These are phyloP conservation scores for Globisporangium yorkense DNA, from an alignment of 352 stramenopile species.

Conservation along the genomic window DNA sequence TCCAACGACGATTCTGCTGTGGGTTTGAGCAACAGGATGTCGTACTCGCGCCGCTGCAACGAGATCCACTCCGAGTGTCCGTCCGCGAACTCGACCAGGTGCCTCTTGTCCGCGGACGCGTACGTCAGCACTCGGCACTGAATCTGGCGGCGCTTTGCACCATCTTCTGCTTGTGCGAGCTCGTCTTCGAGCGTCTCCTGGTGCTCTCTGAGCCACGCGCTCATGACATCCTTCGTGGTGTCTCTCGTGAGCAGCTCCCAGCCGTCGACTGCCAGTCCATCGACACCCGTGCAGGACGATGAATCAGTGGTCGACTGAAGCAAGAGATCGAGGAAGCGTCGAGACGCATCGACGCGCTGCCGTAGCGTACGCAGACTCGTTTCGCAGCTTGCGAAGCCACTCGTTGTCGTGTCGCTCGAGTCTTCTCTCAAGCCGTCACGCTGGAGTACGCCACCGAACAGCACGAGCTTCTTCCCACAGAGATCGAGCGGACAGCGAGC, in stretches of 20 bases:
- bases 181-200: constrained; percentile 5
- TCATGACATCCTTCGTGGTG: constrained; percentile 1
- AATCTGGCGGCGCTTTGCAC: constrained; percentile 11
- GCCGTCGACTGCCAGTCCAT: background rate
- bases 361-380: constrained; percentile 6
- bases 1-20: background rate
- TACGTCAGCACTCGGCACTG: constrained; percentile 46
- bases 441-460: constrained; percentile 26
- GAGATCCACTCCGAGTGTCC: constrained; percentile 41
- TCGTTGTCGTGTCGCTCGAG: background rate
- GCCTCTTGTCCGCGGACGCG: constrained; percentile 14
- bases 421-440: background rate
- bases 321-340: constrained; percentile 5
- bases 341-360: constrained; percentile 2
- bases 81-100: constrained; percentile 55
- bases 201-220: constrained; percentile 3
- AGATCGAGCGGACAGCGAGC: constrained; percentile 48
- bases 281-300: background rate
- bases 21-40: constrained; percentile 16
- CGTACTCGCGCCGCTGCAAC: constrained; percentile 35
- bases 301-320: too few relatives aligned
- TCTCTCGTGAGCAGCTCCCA: constrained; percentile 3
- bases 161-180: background rate
- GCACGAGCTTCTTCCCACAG: constrained; percentile 53
- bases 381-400: background rate